A percentile compares a stretch with the other conserved stretches of the same genome.
phyloP scores from a whole-genome alignment of 306 rosid genomes.

The Cucumis hystrix region DNA sequence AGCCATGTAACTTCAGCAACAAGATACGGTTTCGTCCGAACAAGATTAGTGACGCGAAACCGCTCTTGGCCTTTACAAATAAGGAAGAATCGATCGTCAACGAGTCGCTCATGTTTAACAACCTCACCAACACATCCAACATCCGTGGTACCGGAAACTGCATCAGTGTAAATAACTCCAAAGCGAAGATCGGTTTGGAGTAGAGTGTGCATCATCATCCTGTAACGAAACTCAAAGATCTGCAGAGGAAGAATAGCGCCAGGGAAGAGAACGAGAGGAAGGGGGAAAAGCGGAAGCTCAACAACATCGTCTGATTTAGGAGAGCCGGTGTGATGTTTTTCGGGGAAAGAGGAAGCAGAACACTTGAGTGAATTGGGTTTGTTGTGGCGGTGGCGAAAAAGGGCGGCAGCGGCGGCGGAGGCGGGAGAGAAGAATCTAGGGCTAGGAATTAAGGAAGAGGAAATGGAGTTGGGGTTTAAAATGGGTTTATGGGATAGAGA shows the following conservation, averaged over 20 bases:
- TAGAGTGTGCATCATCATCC: conserved; percentile 97
- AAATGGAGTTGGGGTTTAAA: conserved; percentile 31
- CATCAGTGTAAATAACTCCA: conserved; percentile 75
- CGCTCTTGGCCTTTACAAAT: conserved; percentile 97
- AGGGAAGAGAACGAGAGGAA: conserved; percentile 86
- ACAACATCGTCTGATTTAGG: conserved; percentile 66
- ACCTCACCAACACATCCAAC: conserved; percentile 97
- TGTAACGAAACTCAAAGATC: conserved; percentile 98
- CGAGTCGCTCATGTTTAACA: conserved; percentile 91
- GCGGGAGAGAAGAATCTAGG: conserved; percentile 26
- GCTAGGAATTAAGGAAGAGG: conserved; percentile 20
- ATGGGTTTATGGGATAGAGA: conserved; percentile 32
- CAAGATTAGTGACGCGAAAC: conserved; percentile 55
- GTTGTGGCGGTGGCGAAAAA: conserved; percentile 17
- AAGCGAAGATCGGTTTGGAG: conserved; percentile 96
- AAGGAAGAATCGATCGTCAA: conserved; percentile 85
- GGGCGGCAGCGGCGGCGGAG: neutral
- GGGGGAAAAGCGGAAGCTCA: conserved; percentile 86
- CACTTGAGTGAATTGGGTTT: conserved; percentile 37
- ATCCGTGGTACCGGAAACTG: conserved; percentile 63
- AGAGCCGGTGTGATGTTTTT: conserved; percentile 59
- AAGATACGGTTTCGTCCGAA: conserved; percentile 80
- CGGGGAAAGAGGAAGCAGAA: conserved; percentile 79
- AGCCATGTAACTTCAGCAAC: conserved; percentile 87
- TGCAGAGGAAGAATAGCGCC: conserved; percentile 90